Base-by-base conservation (phyloP, 2,329 filamentous ascomycete genomes). In the Metarhizium anisopliae region DNA sequence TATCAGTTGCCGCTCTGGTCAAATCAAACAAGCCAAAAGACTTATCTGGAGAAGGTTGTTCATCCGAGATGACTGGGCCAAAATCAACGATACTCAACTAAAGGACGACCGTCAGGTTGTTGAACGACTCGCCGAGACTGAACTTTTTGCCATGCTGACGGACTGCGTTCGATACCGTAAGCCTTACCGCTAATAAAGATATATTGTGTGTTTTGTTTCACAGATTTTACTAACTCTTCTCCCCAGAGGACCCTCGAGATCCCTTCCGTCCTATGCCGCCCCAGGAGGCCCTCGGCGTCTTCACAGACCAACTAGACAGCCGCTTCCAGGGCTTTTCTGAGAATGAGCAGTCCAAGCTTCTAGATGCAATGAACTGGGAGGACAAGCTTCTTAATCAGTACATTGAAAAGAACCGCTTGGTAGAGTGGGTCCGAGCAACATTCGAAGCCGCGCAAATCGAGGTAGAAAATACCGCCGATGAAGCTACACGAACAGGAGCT, bases 41-140 rank as follows among this genome's bases (percentile, higher is more conserved):
- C 73, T 84, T 43, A 89, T 97, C 59, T 99, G 94, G 94, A 87
- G 94, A 66, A 84, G 94, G 54, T 86, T 90, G 59, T 88, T 88
- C 64, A 80, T 93, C 61, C 83, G 85, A 52, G 92, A 96, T 68
- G 83, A 96, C 66, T 99, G 94, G 94, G 75, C 80, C 30, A 77
- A 75, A 57, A 81, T 95, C 66, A 93, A 94, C 66, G 84, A 89
- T 61, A 93, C 88, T 0, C 83, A 86, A 51, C 77, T 86, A 57
- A 87, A 89, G 66, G 83, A 84, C 56, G 91, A 95, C 64, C 72
- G 75, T 3, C 80, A 88, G 59, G 81, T 90, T 32, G 76, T 84
- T 54, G 77, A 80, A 32, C 75, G 81, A 18, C 71, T 95, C 30
- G 74, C 76, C 36, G 72, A 78, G 56, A 95, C 90, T 4, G 77